phyloP scores from a whole-genome alignment of 1,139 yeast genomes.

The Taphrina sp. region DNA sequence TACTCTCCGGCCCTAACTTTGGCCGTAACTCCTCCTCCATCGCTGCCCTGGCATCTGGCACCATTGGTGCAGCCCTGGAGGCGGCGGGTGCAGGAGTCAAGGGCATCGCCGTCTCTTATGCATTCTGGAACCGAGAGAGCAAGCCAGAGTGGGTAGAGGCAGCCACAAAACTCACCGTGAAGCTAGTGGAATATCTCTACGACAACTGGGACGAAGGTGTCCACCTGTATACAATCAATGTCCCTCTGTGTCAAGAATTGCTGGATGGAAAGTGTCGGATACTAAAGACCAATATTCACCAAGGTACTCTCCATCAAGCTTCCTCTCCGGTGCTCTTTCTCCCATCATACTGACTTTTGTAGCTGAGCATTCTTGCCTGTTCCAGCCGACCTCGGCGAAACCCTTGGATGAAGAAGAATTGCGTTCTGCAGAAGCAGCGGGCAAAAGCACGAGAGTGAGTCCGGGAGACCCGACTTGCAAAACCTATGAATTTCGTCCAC shows the following conservation, averaged over 20 bases:
- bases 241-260: slow-evolving; percentile 64
- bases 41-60: slow-evolving; percentile 89
- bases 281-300: slow-evolving; percentile 71
- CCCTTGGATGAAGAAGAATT: slow-evolving; percentile 66
- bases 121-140: slow-evolving; percentile 50
- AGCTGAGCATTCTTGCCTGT: slow-evolving; percentile 38
- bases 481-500: slow-evolving; percentile 16
- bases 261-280: slow-evolving; percentile 56
- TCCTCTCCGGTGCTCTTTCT: too few species aligned
- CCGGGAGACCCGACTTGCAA: slow-evolving; percentile 43
- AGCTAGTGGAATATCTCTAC: slow-evolving; percentile 59
- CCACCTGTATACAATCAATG: slow-evolving; percentile 78
- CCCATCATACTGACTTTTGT: slow-evolving; percentile 47
- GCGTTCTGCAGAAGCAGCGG: slow-evolving; percentile 53
- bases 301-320: too few species aligned
- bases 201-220: slow-evolving; percentile 56
- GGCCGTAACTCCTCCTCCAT: slow-evolving; percentile 92
- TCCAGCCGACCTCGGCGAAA: slow-evolving; percentile 53
- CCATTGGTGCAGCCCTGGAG: slow-evolving; percentile 97
- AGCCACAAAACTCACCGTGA: slow-evolving; percentile 69
- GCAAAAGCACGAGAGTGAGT: slow-evolving; percentile 53
- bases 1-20: slow-evolving; percentile 90
- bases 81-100: slow-evolving; percentile 55
- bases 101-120: slow-evolving; percentile 17
- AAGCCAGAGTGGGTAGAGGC: slow-evolving; percentile 55